Conservation (phyloP, 495 filamentous ascomycete species). For the Aspergillus heteromorphus region DNA sequence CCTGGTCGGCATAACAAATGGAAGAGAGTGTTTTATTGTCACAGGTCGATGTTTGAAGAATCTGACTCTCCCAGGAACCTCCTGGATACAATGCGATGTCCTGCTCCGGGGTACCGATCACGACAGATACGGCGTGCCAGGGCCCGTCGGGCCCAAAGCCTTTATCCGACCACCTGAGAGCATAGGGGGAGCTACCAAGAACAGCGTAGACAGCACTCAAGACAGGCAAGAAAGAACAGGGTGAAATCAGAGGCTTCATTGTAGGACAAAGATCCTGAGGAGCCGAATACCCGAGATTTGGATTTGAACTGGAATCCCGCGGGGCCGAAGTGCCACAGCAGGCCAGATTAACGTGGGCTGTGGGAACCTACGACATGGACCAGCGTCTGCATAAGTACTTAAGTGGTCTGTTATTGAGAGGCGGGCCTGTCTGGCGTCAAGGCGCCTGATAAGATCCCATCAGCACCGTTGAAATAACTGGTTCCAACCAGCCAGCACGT, state of each 20-base stretch:
- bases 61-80: neutral
- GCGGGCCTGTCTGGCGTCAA: no score
- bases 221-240: neutral
- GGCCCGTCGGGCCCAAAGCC: neutral
- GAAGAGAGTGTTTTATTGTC: neutral
- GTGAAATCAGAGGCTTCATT: neutral
- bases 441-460: no score
- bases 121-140: constrained; percentile 1
- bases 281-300: no score
- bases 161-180: neutral
- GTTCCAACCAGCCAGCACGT: no score
- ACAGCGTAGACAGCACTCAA: neutral
- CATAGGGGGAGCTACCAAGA: neutral
- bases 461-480: no score
- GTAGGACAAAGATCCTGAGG: no score
- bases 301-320: no score
- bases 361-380: no score
- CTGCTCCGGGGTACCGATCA: neutral
- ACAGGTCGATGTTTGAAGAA: neutral
- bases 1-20: neutral
- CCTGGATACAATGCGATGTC: neutral
- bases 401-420: no score
- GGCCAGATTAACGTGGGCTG: no score
- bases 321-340: no score
- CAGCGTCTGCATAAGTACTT: no score